These are phyloP conservation scores for Rhizopogon rudus DNA, from an alignment of 768 basidiomycete species.

Conservation along the genomic window DNA sequence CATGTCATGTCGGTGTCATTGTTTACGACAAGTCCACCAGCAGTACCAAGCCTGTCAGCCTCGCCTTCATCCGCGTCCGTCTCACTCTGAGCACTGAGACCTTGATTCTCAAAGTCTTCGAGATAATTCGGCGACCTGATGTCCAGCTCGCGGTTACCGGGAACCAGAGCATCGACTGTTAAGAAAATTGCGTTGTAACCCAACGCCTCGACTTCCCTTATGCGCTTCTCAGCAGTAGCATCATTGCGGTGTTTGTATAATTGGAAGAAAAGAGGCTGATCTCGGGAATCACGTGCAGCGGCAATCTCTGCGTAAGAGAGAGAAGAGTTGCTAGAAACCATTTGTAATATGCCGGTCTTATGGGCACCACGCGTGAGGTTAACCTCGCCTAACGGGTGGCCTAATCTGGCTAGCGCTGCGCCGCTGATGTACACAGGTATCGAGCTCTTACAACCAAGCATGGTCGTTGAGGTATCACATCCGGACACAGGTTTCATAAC, in stretches of 20 bases:
- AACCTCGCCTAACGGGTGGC: constrained; percentile 85
- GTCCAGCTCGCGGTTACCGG: constrained; percentile 78
- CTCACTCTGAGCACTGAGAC: constrained; percentile 18
- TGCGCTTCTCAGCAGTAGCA: constrained; percentile 57
- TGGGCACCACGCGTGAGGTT: constrained; percentile 75
- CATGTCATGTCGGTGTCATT: constrained; percentile 77
- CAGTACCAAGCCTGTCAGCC: constrained; percentile 51
- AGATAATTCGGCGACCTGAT: constrained; percentile 52
- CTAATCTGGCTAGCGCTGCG: constrained; percentile 79
- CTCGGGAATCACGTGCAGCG: constrained; percentile 42
- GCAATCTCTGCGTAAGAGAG: constrained; percentile 62
- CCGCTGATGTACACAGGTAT: constrained; percentile 84
- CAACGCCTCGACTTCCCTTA: constrained; percentile 63
- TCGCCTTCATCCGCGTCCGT: constrained; percentile 27
- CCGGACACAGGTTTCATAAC: constrained; percentile 64
- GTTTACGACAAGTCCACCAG: constrained; percentile 59
- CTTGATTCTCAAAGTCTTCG: constrained; percentile 49
- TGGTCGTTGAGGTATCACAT: constrained; percentile 66
- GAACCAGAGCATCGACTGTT: constrained; percentile 85
- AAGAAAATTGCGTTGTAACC: constrained; percentile 89
- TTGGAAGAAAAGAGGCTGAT: constrained; percentile 74
- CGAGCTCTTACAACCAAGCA: constrained; percentile 64
- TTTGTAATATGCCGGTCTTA: constrained; percentile 70
- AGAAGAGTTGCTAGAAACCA: constrained; percentile 79
- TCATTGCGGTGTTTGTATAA: constrained; percentile 81